Evolutionary conservation across 176 grass and related monocot genomes (phyloP), one percentile per base, ranked within the genome.

Genomic region (Alloteropsis semialata): DNA sequence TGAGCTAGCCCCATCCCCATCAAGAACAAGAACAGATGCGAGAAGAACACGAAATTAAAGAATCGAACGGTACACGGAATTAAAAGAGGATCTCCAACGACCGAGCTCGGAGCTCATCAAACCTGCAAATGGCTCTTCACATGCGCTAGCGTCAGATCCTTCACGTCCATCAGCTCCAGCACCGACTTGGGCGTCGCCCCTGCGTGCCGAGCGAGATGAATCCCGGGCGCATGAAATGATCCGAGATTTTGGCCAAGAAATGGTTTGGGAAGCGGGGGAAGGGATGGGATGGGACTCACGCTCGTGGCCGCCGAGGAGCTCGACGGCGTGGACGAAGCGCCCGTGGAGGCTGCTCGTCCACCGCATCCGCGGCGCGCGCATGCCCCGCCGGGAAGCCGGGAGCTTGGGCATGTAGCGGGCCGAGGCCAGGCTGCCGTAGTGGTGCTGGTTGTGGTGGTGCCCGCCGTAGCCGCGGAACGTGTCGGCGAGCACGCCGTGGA

Each of bases 101-200:
- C 12, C 11, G 48, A 54, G 71, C 69, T 60, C 42, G 45, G 24
- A 55, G n/a, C 36, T 50, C 80, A n/a, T n/a, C n/a, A n/a, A 94
- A 94, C 94, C 89, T 97, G 94, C 90, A 97, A 88, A 87, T 97
- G 94, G 51, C 91, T 94, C 87, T 97, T 97, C 21, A 97, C 94
- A 97, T 97, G 94, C 21, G 94, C 94, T 76, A 97, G 87, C 17
- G 94, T 97, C 75, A 97, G 94, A 83, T 97, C 91, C 79, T 97
- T 97, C 33, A 97, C 91, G 87, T 97, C 94, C 94, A 97, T 97
- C n/a, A 97, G 86, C 87, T 97, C 94, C 0, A 97, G 91, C 27
- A 97, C 94, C 54, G 94, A 94, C 79, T 97, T 97, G 6, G 94
- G 94, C 43, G 94, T 97, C 14, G 91, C 94, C 39, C 94, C 94